phyloP scores from a whole-genome alignment of 2,329 filamentous ascomycete species.

The Elsinoe batatas region DNA sequence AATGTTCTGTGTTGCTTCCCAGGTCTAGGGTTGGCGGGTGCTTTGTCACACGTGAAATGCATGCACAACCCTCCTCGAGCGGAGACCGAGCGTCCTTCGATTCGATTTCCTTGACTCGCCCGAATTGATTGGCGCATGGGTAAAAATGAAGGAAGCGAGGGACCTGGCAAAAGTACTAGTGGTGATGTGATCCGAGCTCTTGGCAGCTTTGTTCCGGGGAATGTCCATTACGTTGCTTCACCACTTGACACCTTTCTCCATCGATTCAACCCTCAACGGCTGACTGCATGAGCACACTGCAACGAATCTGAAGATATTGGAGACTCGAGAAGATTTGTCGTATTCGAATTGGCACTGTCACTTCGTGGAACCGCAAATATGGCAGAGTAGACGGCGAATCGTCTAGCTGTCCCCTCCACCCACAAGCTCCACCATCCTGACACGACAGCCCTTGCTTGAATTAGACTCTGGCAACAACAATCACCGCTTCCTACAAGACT shows the following conservation, averaged over 20 bases:
- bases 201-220: not conserved
- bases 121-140: slow-evolving; percentile 2
- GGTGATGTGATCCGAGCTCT: slow-evolving; percentile 6
- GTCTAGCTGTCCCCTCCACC: slow-evolving; percentile 5
- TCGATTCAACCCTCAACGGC: not conserved
- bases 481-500: not conserved
- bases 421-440: slow-evolving; percentile 2
- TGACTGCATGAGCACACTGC: not conserved
- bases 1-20: too few relatives aligned
- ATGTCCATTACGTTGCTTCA: slow-evolving; percentile 8
- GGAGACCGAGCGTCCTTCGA: not conserved
- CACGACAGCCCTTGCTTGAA: slow-evolving; percentile 1
- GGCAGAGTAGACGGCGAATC: not conserved
- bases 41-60: too few relatives aligned
- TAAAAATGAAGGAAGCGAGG: not conserved
- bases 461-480: not conserved
- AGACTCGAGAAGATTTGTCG: not conserved
- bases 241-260: slow-evolving; percentile 7
- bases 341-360: not conserved
- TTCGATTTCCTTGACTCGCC: not conserved
- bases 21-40: not conserved
- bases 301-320: not conserved
- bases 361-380: not conserved
- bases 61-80: not conserved
- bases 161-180: not conserved